Conservation (phyloP, 1,284 basidiomycete species). For the Boletellus deceptivus region DNA sequence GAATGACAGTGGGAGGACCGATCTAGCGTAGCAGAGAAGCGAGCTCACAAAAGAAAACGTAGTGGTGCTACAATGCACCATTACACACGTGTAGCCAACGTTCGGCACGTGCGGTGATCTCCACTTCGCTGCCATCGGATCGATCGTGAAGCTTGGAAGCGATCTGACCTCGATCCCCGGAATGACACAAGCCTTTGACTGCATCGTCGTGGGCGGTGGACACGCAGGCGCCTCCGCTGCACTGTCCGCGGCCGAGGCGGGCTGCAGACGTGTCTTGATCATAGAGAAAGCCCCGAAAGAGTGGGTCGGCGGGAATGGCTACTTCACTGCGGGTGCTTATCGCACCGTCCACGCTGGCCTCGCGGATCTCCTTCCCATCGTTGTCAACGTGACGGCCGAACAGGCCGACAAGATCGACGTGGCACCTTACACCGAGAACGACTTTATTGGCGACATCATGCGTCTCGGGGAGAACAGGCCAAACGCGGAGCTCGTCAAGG, state of each 20-base stretch:
- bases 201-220: constrained; percentile 64
- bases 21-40: not conserved
- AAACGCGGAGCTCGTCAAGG: constrained; percentile 46
- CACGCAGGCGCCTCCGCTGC: constrained; percentile 68
- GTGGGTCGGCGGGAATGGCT: constrained; percentile 69
- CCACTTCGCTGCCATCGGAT: not conserved
- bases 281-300: constrained; percentile 62
- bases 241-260: constrained; percentile 54
- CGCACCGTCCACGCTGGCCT: constrained; percentile 61
- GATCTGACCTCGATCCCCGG: not conserved
- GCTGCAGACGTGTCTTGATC: constrained; percentile 58
- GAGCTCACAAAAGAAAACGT: not conserved
- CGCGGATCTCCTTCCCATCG: constrained; percentile 53
- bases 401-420: constrained; percentile 51
- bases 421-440: constrained; percentile 52
- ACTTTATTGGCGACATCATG: constrained; percentile 59
- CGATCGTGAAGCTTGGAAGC: not conserved
- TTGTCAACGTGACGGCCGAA: constrained; percentile 46
- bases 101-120: not conserved
- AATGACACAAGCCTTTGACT: constrained; percentile 42
- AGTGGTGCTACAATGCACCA: not conserved
- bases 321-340: constrained; percentile 67
- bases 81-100: not conserved
- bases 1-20: not conserved
- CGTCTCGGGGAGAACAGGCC: constrained; percentile 52